Evolutionary conservation across 225 moss, liverwort and hornwort species (phyloP).

Genomic region (Physcomitrium patens): DNA sequence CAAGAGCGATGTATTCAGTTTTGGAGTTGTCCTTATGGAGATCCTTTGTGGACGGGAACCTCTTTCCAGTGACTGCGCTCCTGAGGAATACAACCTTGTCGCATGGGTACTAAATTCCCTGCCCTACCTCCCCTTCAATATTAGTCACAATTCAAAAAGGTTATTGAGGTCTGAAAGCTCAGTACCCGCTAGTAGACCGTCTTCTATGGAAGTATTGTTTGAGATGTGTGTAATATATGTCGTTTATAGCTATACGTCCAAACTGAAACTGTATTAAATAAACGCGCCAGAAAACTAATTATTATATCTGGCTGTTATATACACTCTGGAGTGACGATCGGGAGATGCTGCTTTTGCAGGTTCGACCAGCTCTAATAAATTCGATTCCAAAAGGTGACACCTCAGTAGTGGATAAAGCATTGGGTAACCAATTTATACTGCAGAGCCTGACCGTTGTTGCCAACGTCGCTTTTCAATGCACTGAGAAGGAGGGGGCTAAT

Average conservation of each 20-base stretch:
- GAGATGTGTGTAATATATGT: no score
- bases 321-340: constrained; percentile 1
- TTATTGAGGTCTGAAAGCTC: not conserved
- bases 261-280: not conserved
- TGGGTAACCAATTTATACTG: constrained; percentile 55
- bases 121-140: constrained; percentile 19
- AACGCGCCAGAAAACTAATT: not conserved
- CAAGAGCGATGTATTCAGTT: constrained; percentile 83
- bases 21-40: constrained; percentile 79
- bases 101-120: constrained; percentile 60
- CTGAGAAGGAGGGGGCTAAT: constrained; percentile 46
- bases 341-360: constrained; percentile 46
- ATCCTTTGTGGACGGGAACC: constrained; percentile 83
- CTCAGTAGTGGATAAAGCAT: constrained; percentile 57
- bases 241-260: no score
- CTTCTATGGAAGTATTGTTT: not conserved
- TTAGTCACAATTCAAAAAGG: not conserved
- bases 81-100: constrained; percentile 71
- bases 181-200: not conserved
- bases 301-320: not conserved
- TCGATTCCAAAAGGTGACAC: constrained; percentile 46
- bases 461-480: constrained; percentile 60
- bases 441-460: constrained; percentile 59
- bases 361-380: constrained; percentile 52
- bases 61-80: constrained; percentile 51